Evolutionary conservation across 2,329 filamentous ascomycete species (phyloP).

Genomic region (Peltaster fructicola): DNA sequence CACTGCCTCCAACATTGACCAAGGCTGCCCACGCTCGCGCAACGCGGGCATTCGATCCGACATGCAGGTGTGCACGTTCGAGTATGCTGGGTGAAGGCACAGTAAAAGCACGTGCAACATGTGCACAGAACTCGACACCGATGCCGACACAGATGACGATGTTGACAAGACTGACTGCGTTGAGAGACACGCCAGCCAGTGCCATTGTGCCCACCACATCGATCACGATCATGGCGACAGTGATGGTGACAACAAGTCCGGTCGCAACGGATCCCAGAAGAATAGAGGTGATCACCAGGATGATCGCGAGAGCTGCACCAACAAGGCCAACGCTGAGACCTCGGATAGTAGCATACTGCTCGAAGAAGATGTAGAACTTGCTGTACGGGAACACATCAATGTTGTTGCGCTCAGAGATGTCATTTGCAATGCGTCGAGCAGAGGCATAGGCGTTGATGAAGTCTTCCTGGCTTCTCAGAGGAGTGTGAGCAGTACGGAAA

Average conservation of each 20-base stretch:
- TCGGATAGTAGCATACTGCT: slow-evolving; percentile 82
- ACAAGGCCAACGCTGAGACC: slow-evolving; percentile 62
- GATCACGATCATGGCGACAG: slow-evolving; percentile 81
- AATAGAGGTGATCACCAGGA: slow-evolving; percentile 60
- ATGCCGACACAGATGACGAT: slow-evolving; percentile 95
- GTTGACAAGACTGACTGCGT: slow-evolving; percentile 90
- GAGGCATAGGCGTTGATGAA: slow-evolving; percentile 85
- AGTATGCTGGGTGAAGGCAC: slow-evolving; percentile 74
- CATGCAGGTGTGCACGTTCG: slow-evolving; percentile 52
- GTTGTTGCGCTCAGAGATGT: slow-evolving; percentile 55
- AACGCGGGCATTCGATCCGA: slow-evolving; percentile 33
- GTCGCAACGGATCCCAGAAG: slow-evolving; percentile 74
- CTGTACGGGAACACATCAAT: slow-evolving; percentile 90
- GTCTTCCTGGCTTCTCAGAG: slow-evolving; percentile 71
- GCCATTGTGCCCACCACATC: slow-evolving; percentile 96
- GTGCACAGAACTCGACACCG: slow-evolving; percentile 90
- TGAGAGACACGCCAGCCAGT: slow-evolving; percentile 69
- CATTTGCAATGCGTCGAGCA: slow-evolving; percentile 69
- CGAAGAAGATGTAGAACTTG: slow-evolving; percentile 97
- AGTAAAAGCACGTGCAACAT: slow-evolving; percentile 89
- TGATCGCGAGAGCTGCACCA: slow-evolving; percentile 66
- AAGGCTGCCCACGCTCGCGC: slow-evolving; percentile 82
- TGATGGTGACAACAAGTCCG: slow-evolving; percentile 63
- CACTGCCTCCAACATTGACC: slow-evolving; percentile 84
- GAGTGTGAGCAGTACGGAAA: slow-evolving; percentile 80